These are phyloP conservation scores for Diaporthe eres DNA, from an alignment of 2,329 filamentous ascomycete species.

Conservation along the genomic window DNA sequence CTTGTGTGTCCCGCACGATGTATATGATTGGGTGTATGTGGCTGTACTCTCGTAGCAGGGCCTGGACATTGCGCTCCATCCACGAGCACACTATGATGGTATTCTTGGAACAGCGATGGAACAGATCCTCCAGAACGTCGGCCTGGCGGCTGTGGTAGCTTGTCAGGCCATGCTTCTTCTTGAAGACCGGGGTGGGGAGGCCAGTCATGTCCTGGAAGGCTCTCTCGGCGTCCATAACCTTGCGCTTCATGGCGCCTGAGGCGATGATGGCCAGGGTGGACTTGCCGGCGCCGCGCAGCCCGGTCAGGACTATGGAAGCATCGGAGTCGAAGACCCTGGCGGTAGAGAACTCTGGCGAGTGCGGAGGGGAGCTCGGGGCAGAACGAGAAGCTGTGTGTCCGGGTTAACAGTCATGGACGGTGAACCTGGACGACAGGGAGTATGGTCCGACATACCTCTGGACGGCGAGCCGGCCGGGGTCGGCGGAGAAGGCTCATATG, in stretches of 20 bases:
- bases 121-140: conserved; percentile 71
- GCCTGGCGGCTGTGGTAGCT: conserved; percentile 76
- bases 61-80: conserved; percentile 75
- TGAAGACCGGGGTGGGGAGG: conserved; percentile 73
- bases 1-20: conserved; percentile 74
- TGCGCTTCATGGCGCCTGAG: conserved; percentile 77
- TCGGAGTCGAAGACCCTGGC: conserved; percentile 65
- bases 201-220: conserved; percentile 76
- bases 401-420: not conserved
- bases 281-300: conserved; percentile 81
- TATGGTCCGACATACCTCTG: conserved; percentile 32
- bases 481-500: conserved; percentile 22
- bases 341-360: conserved; percentile 40
- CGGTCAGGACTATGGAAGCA: conserved; percentile 80
- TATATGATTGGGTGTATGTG: conserved; percentile 79
- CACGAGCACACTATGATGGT: conserved; percentile 81
- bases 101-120: conserved; percentile 70
- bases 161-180: conserved; percentile 71
- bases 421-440: not conserved
- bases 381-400: conserved; percentile 41
- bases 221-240: conserved; percentile 78
- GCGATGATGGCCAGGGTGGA: conserved; percentile 83
- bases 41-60: conserved; percentile 72
- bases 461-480: conserved; percentile 26
- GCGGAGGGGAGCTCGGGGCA: conserved; percentile 41